Evolutionary conservation across 768 basidiomycete species (phyloP).

Genomic region (Boletus sensibilis): DNA sequence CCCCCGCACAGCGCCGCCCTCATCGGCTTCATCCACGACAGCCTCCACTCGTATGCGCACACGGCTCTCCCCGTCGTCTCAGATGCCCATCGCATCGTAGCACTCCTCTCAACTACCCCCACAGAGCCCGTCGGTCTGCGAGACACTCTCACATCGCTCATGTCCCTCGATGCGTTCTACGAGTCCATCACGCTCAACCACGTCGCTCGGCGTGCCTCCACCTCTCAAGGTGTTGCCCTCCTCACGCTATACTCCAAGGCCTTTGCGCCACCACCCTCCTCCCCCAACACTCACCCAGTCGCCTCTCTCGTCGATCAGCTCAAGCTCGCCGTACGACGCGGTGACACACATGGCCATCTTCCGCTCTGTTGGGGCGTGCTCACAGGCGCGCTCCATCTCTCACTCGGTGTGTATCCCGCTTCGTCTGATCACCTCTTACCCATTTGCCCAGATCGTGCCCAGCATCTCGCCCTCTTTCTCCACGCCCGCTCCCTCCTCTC

Average conservation of each 20-base stretch:
- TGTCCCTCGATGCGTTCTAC: conserved; percentile 69
- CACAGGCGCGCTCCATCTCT: conserved; percentile 71
- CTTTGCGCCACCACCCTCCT: conserved; percentile 54
- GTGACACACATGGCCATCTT: conserved; percentile 74
- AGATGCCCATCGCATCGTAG: conserved; percentile 56
- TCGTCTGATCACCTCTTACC: not conserved
- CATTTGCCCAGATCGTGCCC: conserved; percentile 61
- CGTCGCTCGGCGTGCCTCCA: conserved; percentile 82
- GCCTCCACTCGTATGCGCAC: conserved; percentile 73
- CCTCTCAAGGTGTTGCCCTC: conserved; percentile 88
- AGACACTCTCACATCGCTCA: conserved; percentile 43
- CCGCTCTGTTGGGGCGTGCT: conserved; percentile 90
- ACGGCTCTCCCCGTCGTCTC: conserved; percentile 78
- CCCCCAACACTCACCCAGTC: conserved; percentile 12
- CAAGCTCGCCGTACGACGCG: conserved; percentile 65
- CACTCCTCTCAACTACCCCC: conserved; percentile 11
- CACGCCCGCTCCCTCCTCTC: conserved; percentile 89
- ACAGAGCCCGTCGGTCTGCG: conserved; percentile 13
- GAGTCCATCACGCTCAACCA: conserved; percentile 89
- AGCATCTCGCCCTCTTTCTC: conserved; percentile 89
- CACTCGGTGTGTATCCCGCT: conserved; percentile 51
- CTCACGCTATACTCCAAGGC: conserved; percentile 86
- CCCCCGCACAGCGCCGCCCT: conserved; percentile 24
- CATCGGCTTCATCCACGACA: conserved; percentile 65
- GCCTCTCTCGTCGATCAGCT: conserved; percentile 57